Evolutionary conservation across 345 rosid species (phyloP), one percentile per base, ranked within the genome.

Genomic region (Syzygium jambos): DNA sequence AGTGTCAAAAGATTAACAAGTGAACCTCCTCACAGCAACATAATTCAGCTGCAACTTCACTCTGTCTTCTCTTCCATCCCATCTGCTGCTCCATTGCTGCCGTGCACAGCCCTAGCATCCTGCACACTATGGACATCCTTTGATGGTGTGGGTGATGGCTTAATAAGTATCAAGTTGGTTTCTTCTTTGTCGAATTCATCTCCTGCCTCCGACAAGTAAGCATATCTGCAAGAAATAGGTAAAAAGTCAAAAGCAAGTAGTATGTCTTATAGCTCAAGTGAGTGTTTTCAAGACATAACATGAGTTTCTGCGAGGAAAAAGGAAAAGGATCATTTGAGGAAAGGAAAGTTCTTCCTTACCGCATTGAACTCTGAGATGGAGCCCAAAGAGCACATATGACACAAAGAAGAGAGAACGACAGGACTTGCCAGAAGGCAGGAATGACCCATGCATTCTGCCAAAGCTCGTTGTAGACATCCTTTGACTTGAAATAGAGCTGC

Each of bases 371-470:
- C 88, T 92, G 95, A 22, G 99, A 98, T 85, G 99, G 99, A 46
- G 99, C 97, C 99, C 98, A 96, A 41, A 98, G 98, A 92, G 89
- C 94, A 85, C 97, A 95, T 51, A 98, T 96, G 88, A 98, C 92
- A 30, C 93, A 91, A n/a, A 96, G 94, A 46, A 98, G 94, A 41
- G 97, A 95, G 88, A 95, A 95, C 13, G 98, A 96, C 85, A 96
- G 93, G 34, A 98, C 90, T 88, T 96, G 99, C 99, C 99, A 96
- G 89, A 96, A 95, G 77, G 98, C 98, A 5, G 99, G 96, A 91
- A 98, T 94, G 90, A 96, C 92, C 99, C 99, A 98, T 43, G 98
- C 98, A 80, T 93, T 95, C 93, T 95, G 98, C 99, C 99, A 98
- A 41, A 90, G 94, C 90, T 96, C 98, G 51, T 98, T 98, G 91